Conservation (phyloP, 78 protist species). For the Chrysochromulina tobinii region DNA sequence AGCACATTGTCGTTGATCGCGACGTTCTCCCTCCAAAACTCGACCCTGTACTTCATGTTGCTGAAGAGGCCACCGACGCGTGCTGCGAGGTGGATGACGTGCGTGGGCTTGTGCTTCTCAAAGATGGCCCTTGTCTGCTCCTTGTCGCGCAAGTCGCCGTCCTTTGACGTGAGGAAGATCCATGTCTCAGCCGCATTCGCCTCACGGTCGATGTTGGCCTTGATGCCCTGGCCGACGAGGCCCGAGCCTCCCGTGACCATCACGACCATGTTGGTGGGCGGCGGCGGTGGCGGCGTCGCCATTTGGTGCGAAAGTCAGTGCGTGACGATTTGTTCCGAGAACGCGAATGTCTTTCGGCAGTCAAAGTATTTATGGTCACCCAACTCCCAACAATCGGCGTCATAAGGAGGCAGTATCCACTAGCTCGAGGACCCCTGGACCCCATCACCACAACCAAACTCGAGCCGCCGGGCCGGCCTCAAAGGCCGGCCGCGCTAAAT, state of each 20-base stretch:
- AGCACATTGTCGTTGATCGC: conserved; percentile 85
- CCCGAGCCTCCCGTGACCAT: conserved; percentile 32
- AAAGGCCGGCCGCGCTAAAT: no score
- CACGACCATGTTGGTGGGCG: background rate
- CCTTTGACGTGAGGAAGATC: conserved; percentile 73
- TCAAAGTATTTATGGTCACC: no score
- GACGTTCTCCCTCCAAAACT: conserved; percentile 58
- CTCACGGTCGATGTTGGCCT: background rate
- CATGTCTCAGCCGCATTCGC: conserved; percentile 56
- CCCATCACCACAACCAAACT: no score
- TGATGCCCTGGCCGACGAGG: conserved; percentile 23
- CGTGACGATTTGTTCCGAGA: no score
- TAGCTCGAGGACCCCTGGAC: no score
- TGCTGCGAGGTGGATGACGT: conserved; percentile 93
- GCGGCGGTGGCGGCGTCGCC: background rate
- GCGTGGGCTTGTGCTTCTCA: conserved; percentile 80
- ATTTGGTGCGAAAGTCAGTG: no score
- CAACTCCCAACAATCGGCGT: no score
- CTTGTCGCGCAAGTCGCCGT: conserved; percentile 64
- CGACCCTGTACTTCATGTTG: conserved; percentile 80
- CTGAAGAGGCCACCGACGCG: conserved; percentile 85
- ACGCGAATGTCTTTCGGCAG: no score
- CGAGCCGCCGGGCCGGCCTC: no score
- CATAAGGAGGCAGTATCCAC: no score
- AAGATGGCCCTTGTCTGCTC: conserved; percentile 18